Base-by-base conservation (phyloP, 1,284 basidiomycete genomes). In the Filobasidium uniguttulatum region DNA sequence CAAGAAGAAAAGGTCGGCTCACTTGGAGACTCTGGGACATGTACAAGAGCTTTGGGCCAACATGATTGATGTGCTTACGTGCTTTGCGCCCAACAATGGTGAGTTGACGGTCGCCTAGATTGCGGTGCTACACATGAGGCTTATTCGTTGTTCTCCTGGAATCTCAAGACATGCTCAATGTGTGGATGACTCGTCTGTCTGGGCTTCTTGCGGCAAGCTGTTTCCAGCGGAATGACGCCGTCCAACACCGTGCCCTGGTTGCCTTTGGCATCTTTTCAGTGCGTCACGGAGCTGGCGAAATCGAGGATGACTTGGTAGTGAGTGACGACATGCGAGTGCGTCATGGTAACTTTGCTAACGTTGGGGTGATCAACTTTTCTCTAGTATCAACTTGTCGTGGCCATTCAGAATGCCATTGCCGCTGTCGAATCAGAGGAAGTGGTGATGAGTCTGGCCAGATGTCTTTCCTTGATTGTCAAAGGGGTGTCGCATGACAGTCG, bases 151-250 rank as follows among this genome's bases (percentile, higher is more conserved):
- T n/a, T n/a, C n/a, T n/a, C n/a, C 28, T 12, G n/a, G 10, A 19
- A 14, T 28, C 40, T n/a, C 36, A 54, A 88, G 90, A 87, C 47
- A 73, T 89, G 9, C 72, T 86, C 35, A 96, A 96, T 62, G 79
- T 85, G 14, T 96, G 91, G 90, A 78, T 85, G 52, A 86, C 89
- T 23, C 76, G 90, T 34, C 89, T 90, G 85, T 88, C 90, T 80
- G 82, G 87, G 49, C 69, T 96, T 48, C 80, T 90, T n/a, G 85
- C 86, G 0, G 81, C 87, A 1, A 88, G 83, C 0, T 88, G 89
- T 19, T 94, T 96, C 74, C 90, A 94, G 65, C 78, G 86, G 52
- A 89, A 87, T 12, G 85, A 88, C 0, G 82, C 85, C 17, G 80
- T 91, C 23, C 90, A 94, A 65, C 82, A 85, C 38, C 81, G 88